Evolutionary conservation across 306 rosid genomes (phyloP).

Genomic region (Glycyrrhiza uralensis): DNA sequence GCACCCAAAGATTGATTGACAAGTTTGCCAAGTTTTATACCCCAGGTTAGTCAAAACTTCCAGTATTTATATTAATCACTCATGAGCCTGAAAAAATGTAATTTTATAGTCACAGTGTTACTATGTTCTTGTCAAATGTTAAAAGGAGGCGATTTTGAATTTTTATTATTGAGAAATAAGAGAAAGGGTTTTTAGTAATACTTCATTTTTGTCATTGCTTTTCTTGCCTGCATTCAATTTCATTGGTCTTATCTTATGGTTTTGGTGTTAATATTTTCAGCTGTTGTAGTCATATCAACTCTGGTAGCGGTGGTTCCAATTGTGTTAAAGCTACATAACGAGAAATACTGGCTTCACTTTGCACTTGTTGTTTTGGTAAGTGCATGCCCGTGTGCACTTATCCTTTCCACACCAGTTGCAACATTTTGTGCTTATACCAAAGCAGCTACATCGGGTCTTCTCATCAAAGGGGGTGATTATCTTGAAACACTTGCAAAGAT

Average conservation of each 20-base stretch:
- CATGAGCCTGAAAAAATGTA: neutral
- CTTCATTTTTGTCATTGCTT: neutral
- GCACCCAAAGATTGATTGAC: conserved; percentile 75
- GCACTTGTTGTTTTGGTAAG: conserved; percentile 89
- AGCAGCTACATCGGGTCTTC: conserved; percentile 86
- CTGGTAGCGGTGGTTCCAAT: conserved; percentile 62
- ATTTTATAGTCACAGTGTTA: neutral
- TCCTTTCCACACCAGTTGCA: conserved; percentile 94
- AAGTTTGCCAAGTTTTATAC: conserved; percentile 82
- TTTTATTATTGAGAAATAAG: too few relatives aligned
- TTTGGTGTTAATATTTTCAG: conserved; percentile 44
- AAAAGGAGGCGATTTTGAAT: too few relatives aligned
- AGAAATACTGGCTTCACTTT: conserved; percentile 70
- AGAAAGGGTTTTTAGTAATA: too few relatives aligned
- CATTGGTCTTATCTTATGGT: conserved; percentile 15
- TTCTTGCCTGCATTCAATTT: neutral
- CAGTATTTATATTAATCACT: neutral
- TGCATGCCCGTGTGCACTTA: conserved; percentile 91
- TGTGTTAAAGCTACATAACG: conserved; percentile 41
- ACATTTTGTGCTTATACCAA: conserved; percentile 90
- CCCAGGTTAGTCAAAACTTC: conserved; percentile 58
- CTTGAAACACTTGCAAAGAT: conserved; percentile 76
- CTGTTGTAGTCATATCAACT: conserved; percentile 53
- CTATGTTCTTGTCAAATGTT: neutral
- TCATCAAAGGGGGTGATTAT: conserved; percentile 89